Percentiles rank a stretch among this genome's conserved stretches.
Conservation (phyloP, 2,329 filamentous ascomycete genomes). For the Cercospora sesami region DNA sequence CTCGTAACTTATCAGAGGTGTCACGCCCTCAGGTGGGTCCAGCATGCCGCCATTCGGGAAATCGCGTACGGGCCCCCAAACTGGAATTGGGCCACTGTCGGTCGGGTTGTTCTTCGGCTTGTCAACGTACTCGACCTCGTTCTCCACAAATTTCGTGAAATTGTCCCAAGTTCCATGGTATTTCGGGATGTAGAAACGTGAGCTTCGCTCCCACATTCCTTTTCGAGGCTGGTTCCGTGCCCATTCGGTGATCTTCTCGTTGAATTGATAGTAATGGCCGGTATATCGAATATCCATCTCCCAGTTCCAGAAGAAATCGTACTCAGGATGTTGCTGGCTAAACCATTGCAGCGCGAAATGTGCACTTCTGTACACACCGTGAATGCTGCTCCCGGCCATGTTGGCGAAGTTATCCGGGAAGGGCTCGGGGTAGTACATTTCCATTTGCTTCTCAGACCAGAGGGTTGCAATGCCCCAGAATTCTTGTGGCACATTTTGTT, state of each 20-base stretch:
- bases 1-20: constrained; percentile 60
- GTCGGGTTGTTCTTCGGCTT: constrained; percentile 53
- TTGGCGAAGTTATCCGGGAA: constrained; percentile 72
- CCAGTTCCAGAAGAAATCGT: constrained; percentile 74
- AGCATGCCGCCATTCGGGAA: constrained; percentile 55
- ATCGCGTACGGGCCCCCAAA: constrained; percentile 63
- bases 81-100: constrained; percentile 52
- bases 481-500: constrained; percentile 72
- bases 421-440: constrained; percentile 82
- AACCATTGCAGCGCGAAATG: constrained; percentile 56
- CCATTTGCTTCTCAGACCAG: constrained; percentile 94
- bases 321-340: constrained; percentile 52
- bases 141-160: constrained; percentile 66
- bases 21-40: constrained; percentile 61
- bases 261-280: constrained; percentile 80
- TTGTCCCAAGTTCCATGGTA: constrained; percentile 67
- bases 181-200: constrained; percentile 70
- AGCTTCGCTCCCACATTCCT: constrained; percentile 71
- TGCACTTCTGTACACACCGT: constrained; percentile 78
- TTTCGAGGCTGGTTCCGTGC: constrained; percentile 68
- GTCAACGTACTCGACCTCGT: constrained; percentile 53
- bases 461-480: constrained; percentile 86
- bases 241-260: constrained; percentile 65
- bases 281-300: constrained; percentile 82
- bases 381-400: constrained; percentile 65